Percentiles rank a stretch among this genome's conserved stretches.
These are phyloP conservation scores for Aschersonia sp. DNA, from an alignment of 2,329 filamentous ascomycete genomes.

Conservation along the genomic window DNA sequence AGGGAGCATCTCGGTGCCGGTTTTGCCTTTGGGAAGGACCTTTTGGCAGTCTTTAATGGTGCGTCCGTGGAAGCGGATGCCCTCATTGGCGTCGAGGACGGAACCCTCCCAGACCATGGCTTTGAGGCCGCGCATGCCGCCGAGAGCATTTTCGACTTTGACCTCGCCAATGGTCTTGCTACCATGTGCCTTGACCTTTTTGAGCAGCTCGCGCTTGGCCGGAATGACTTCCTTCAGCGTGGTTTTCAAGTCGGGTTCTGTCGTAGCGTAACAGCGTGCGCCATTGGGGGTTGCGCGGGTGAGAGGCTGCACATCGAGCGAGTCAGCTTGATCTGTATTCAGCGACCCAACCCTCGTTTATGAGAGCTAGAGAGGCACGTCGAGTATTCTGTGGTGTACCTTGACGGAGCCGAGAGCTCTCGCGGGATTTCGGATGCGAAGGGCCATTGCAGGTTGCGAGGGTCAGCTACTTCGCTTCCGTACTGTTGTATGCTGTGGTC, in stretches of 20 bases:
- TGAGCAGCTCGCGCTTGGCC: slow-evolving; percentile 82
- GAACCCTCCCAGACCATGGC: slow-evolving; percentile 99
- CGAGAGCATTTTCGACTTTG: slow-evolving; percentile 86
- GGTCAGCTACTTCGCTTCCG: neutral
- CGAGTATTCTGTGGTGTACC: slow-evolving; percentile 27
- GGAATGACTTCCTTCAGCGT: slow-evolving; percentile 76
- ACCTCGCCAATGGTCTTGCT: slow-evolving; percentile 80
- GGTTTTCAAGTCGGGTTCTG: slow-evolving; percentile 81
- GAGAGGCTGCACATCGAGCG: neutral
- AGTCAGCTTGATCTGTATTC: neutral
- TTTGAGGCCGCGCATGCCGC: slow-evolving; percentile 94
- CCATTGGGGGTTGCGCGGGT: slow-evolving; percentile 15
- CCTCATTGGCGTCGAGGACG: slow-evolving; percentile 89
- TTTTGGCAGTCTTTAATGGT: slow-evolving; percentile 97
- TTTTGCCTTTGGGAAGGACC: slow-evolving; percentile 81
- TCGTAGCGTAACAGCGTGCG: slow-evolving; percentile 51
- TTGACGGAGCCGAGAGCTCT: slow-evolving; percentile 49
- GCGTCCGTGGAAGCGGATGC: slow-evolving; percentile 93
- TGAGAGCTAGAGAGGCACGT: neutral
- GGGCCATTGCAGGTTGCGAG: slow-evolving; percentile 35
- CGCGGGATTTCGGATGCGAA: slow-evolving; percentile 46
- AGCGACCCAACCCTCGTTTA: too few relatives aligned
- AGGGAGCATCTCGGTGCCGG: slow-evolving; percentile 92
- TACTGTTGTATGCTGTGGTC: neutral
- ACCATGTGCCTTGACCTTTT: slow-evolving; percentile 79